Evolutionary conservation across 2,329 filamentous ascomycete genomes (phyloP).

Genomic region (Sporothrix brasiliensis): DNA sequence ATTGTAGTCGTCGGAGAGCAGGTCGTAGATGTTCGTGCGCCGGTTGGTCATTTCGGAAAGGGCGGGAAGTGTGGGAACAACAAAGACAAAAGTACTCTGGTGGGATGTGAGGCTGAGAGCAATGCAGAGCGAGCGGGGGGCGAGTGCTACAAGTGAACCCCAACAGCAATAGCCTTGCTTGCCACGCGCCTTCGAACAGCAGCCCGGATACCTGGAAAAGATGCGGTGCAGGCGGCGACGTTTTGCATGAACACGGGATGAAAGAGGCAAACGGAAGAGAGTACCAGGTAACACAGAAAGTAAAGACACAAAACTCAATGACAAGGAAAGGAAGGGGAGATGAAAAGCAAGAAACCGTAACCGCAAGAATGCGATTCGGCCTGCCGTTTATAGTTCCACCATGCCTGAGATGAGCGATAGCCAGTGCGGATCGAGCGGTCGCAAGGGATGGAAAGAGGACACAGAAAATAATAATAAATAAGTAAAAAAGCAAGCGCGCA

Average conservation of each 20-base stretch:
- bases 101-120: neutral
- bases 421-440: conserved; percentile 26
- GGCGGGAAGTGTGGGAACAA: neutral
- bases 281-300: neutral
- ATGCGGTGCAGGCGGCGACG: neutral
- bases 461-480: too few species aligned
- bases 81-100: neutral
- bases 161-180: neutral
- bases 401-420: neutral
- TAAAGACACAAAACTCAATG: neutral
- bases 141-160: conserved; percentile 1
- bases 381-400: conserved; percentile 23
- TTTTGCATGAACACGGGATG: neutral
- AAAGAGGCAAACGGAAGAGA: conserved; percentile 16
- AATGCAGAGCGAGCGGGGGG: neutral
- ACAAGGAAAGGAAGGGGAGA: too few species aligned
- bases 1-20: conserved; percentile 15
- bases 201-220: neutral
- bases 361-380: neutral
- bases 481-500: neutral
- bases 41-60: conserved; percentile 27
- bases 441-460: conserved; percentile 17
- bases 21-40: conserved; percentile 40
- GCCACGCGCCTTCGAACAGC: conserved; percentile 9
- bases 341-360: neutral